Conservation (phyloP, 2,329 filamentous ascomycete genomes). For the Hypomyces rosellus region DNA sequence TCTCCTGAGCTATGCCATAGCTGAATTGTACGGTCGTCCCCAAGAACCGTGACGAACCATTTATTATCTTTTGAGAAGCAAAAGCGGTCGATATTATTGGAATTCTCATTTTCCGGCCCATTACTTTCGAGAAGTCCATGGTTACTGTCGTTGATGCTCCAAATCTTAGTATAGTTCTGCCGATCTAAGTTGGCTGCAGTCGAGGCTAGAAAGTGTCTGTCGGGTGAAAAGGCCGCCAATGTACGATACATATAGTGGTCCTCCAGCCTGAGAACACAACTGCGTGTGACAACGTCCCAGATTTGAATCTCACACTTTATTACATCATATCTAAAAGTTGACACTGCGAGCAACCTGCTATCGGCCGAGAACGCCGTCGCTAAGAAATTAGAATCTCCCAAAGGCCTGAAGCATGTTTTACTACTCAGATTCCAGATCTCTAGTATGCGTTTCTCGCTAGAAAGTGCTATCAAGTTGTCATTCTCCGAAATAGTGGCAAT, state of each 20-base stretch:
- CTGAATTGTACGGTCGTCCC: not conserved
- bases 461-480: not conserved
- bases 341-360: not conserved
- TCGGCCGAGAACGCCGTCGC: not conserved
- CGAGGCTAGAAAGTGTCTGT: not conserved
- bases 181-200: not conserved
- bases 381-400: no score
- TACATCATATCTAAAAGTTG: no score
- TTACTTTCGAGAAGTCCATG: not conserved
- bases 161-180: not conserved
- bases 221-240: not conserved
- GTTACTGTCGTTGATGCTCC: not conserved
- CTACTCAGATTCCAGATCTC: not conserved
- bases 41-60: not conserved
- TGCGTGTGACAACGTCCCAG: not conserved
- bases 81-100: not conserved
- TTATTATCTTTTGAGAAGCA: not conserved
- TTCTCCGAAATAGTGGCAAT: not conserved
- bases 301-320: not conserved
- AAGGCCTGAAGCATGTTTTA: not conserved
- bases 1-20: not conserved
- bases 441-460: no score
- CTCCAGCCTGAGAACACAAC: not conserved
- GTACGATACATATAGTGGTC: no score
- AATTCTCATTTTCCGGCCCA: no score